phyloP scores from a whole-genome alignment of 805 yeast genomes.

The Tetrapisispora pingtungensis region DNA sequence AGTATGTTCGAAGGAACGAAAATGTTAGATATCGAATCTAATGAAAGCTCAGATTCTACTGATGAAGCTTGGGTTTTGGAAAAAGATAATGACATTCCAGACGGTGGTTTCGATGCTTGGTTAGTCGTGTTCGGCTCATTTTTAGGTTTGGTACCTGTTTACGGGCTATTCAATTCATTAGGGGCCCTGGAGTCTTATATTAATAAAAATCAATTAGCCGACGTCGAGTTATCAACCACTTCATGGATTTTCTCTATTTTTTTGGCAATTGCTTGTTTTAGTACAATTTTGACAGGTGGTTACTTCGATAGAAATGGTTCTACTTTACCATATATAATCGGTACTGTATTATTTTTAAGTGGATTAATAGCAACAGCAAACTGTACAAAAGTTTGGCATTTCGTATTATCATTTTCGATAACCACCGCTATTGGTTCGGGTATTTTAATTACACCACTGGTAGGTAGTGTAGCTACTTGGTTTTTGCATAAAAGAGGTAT shows the following conservation, averaged over 20 bases:
- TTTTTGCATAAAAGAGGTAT: slow-evolving; percentile 49
- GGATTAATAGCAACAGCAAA: slow-evolving; percentile 53
- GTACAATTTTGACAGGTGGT: slow-evolving; percentile 47
- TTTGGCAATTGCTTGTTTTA: slow-evolving; percentile 41
- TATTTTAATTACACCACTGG: slow-evolving; percentile 48
- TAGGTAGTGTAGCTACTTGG: slow-evolving; percentile 60
- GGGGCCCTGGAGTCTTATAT: slow-evolving; percentile 63
- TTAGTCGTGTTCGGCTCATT: slow-evolving; percentile 50
- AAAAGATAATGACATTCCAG: slow-evolving; percentile 30
- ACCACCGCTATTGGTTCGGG: slow-evolving; percentile 52
- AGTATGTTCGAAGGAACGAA: slow-evolving; percentile 2
- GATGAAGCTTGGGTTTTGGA: slow-evolving; percentile 5
- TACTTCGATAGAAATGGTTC: slow-evolving; percentile 57
- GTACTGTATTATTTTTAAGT: slow-evolving; percentile 37
- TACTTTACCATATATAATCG: slow-evolving; percentile 33
- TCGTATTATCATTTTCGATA: slow-evolving; percentile 48
- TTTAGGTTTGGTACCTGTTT: slow-evolving; percentile 46
- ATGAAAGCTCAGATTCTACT: background rate
- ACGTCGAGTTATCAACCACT: slow-evolving; percentile 39
- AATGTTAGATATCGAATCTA: background rate
- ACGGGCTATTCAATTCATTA: slow-evolving; percentile 51
- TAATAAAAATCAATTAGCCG: slow-evolving; percentile 41
- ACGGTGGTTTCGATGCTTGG: slow-evolving; percentile 54
- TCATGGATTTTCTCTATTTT: slow-evolving; percentile 64
- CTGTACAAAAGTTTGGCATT: slow-evolving; percentile 46